These are phyloP conservation scores for Sclerotinia trifoliorum DNA, from an alignment of 2,329 filamentous ascomycete genomes.

Conservation along the genomic window DNA sequence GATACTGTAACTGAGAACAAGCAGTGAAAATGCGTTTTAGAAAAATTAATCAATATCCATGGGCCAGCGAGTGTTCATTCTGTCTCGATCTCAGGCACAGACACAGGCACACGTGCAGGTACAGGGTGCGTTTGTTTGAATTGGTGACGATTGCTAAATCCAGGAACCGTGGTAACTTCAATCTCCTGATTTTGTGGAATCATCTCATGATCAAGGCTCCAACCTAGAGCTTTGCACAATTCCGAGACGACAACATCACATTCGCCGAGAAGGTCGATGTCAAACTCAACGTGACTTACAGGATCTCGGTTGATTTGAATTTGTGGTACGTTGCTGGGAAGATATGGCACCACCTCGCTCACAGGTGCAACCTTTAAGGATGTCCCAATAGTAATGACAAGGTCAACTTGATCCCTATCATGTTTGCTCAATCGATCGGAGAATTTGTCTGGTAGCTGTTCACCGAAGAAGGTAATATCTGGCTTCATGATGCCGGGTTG, in stretches of 20 bases:
- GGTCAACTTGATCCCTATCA: conserved; percentile 76
- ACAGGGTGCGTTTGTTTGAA: conserved; percentile 39
- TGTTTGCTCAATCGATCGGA: conserved; percentile 75
- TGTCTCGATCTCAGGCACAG: too few relatives aligned
- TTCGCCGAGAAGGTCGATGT: conserved; percentile 93
- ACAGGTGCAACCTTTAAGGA: conserved; percentile 95
- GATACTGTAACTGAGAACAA: neutral
- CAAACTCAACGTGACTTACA: conserved; percentile 87
- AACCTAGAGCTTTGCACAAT: conserved; percentile 76
- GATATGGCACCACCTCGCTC: conserved; percentile 79
- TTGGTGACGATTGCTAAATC: conserved; percentile 46
- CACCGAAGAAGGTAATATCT: conserved; percentile 97
- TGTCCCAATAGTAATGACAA: conserved; percentile 94
- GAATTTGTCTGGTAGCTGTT: conserved; percentile 82
- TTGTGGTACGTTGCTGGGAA: conserved; percentile 79
- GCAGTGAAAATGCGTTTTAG: neutral
- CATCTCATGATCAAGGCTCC: conserved; percentile 79
- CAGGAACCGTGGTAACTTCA: conserved; percentile 52
- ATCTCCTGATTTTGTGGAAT: conserved; percentile 68
- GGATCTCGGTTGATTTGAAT: conserved; percentile 86
- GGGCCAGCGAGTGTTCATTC: too few relatives aligned
- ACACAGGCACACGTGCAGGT: neutral
- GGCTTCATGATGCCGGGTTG: conserved; percentile 86
- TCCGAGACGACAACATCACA: conserved; percentile 89
- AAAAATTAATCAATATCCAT: neutral